Evolutionary conservation across 345 rosid genomes (phyloP), one percentile per base, ranked within the genome.

Genomic region (Corymbia maculata): DNA sequence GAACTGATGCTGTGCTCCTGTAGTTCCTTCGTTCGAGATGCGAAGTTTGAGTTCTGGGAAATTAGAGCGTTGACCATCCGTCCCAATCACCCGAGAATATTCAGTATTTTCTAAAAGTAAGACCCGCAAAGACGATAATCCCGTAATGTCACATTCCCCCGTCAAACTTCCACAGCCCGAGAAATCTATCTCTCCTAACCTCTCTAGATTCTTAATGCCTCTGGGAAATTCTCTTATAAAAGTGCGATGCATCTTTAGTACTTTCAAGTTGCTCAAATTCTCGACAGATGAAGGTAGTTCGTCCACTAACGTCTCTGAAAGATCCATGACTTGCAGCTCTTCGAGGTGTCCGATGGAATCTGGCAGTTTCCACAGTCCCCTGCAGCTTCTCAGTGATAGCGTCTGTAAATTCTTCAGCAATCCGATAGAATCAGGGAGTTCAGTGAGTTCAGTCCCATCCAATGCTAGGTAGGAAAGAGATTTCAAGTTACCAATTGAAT

Each of bases 71-170:
- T 1, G 26, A 21, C 1, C 1, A 53, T 53, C 26, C 4, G 1
- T 53, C 59, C 2, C 59, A 21, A 53, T 53, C 59, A 52, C 1
- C 0, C 0, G 0, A 52, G 53, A 52, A 52, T 0, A 0, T 5
- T 0, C 53, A 52, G 53, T 52, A 0, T 52, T 6, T 52, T 52
- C 21, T 1, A 52, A 7, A 52, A 52, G 21, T 16, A 16, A 16
- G 21, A 52, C 55, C 55, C 55, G 21, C 8, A 52, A 52, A 16
- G 55, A 52, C 3, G 21, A 52, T 52, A 52, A 16, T 52, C 55
- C 55, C 3, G 3, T 16, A 16, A 52, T 16, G 21, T 52, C 0
- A 1, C 21, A 16, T 0, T 52, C 3, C 8, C 21, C 55, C 1
- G 0, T 52, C 21, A 52, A 0, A 52, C 32, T 5, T 11, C 1